Conservation (phyloP, 176 grass and related monocot species). For the Rhipidocladum racemiflorum region DNA sequence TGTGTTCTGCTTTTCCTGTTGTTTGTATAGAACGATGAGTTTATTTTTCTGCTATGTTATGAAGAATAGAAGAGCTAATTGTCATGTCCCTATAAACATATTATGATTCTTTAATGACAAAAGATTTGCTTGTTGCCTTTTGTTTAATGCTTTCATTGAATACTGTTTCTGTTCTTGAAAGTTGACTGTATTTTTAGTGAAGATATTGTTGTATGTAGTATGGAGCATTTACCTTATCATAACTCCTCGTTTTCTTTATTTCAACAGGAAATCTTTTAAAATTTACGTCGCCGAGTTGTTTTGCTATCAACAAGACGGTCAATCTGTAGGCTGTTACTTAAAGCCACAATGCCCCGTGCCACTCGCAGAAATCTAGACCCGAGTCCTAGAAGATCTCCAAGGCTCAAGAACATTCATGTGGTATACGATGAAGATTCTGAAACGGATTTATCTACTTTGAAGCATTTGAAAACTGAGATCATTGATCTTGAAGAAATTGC, state of each 20-base stretch:
- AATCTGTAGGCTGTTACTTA: background rate
- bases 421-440: conserved; percentile 29
- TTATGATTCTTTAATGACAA: background rate
- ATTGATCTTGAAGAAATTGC: conserved; percentile 39
- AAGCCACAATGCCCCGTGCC: conserved; percentile 32
- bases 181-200: background rate
- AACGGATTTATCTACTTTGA: background rate
- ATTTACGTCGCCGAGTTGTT: background rate
- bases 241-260: background rate
- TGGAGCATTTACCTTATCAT: background rate
- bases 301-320: background rate
- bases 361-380: background rate
- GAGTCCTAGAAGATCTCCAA: conserved; percentile 39
- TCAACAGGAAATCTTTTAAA: conserved; percentile 24
- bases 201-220: conserved; percentile 7
- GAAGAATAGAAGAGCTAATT: background rate
- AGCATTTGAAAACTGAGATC: conserved; percentile 47
- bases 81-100: background rate
- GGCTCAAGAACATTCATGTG: conserved; percentile 21
- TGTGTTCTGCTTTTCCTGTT: background rate
- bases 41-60: background rate
- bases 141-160: background rate
- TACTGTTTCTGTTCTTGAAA: background rate
- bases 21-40: background rate
- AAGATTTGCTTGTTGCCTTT: background rate